Evolutionary conservation across 1,284 basidiomycete genomes (phyloP).

Genomic region (Paramarasmius palmivorus): DNA sequence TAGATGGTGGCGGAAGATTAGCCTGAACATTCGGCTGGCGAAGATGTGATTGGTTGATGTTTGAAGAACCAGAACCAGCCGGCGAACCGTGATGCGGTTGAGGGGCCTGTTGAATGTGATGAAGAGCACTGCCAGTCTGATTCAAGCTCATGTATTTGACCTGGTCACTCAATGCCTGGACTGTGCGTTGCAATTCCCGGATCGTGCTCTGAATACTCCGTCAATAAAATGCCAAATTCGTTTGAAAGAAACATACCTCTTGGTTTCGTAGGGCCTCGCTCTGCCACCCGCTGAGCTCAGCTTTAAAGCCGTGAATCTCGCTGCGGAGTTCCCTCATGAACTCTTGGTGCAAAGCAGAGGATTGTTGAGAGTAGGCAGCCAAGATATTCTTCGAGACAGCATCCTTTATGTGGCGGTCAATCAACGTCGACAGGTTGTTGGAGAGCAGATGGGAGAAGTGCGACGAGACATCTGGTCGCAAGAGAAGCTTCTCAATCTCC

Average conservation of each 20-base stretch:
- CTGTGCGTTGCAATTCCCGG: conserved; percentile 74
- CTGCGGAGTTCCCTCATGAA: conserved; percentile 69
- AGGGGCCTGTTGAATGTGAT: conserved; percentile 45
- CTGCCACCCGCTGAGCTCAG: conserved; percentile 77
- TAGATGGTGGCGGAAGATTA: not conserved
- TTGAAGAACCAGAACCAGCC: conserved; percentile 28
- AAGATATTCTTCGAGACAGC: conserved; percentile 70
- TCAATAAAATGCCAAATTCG: conserved; percentile 7
- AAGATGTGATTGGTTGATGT: conserved; percentile 34
- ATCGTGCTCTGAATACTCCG: conserved; percentile 54
- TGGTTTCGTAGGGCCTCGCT: conserved; percentile 72
- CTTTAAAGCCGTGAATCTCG: conserved; percentile 74
- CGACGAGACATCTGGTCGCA: conserved; percentile 72
- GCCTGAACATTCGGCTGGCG: conserved; percentile 18
- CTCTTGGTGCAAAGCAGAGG: conserved; percentile 73
- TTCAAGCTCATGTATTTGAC: conserved; percentile 75
- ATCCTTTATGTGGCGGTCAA: conserved; percentile 81
- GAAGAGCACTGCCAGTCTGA: conserved; percentile 33
- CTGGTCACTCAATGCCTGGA: conserved; percentile 72
- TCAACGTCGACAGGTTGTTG: conserved; percentile 63
- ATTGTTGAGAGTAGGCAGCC: conserved; percentile 71
- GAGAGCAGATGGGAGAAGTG: conserved; percentile 75
- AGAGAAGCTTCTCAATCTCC: conserved; percentile 75
- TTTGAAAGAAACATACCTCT: conserved; percentile 53
- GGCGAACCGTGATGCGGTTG: conserved; percentile 46